Evolutionary conservation across 768 basidiomycete species (phyloP), one percentile per base, ranked within the genome.

Genomic region (Tylopilus balloui): DNA sequence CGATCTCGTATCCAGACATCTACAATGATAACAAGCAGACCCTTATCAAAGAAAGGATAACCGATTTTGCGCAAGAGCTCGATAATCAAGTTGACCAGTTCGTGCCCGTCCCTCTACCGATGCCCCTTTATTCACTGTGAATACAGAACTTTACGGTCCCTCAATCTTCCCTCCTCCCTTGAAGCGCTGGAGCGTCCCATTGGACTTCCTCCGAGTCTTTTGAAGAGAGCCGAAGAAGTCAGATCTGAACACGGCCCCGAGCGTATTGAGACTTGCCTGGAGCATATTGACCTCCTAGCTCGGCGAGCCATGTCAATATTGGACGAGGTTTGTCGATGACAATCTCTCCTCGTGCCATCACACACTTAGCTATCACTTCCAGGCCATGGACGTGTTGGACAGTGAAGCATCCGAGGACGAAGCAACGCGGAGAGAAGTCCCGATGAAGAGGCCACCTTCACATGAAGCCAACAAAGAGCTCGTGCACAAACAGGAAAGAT

Each of bases 321-420:
- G 19, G 79, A 90, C 42, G 91, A 96, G 75, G 94, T 91, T 58
- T 38, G 72, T 39, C 29, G 12, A 39, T 23, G 19, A 38, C 31
- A 4, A 6, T 47, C 20, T 11, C 2, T 21, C 43, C 32, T 7
- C 9, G 5, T 52, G n/a, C n/a, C n/a, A n/a, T 25, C 23, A 14
- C 13, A 1, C 32, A 36, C 31, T 49, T n/a, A 52, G n/a, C 28
- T 36, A 14, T 41, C 28, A 21, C 32, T 14, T 36, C 17, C 54
- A 96, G 93, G 83, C 91, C 0, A 78, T 92, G 73, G 92, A 92
- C 58, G 81, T 94, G 19, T 70, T 99, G n/a, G 92, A 95, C 57
- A 81, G 79, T 37, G 94, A 96, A 67, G 88, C 87, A 14, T 86
- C 86, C 13, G 88, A 91, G 61, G 89, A 92, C 56, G 89, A 91